These are phyloP conservation scores for Malus sylvestris DNA, from an alignment of 306 rosid species.

Conservation along the genomic window DNA sequence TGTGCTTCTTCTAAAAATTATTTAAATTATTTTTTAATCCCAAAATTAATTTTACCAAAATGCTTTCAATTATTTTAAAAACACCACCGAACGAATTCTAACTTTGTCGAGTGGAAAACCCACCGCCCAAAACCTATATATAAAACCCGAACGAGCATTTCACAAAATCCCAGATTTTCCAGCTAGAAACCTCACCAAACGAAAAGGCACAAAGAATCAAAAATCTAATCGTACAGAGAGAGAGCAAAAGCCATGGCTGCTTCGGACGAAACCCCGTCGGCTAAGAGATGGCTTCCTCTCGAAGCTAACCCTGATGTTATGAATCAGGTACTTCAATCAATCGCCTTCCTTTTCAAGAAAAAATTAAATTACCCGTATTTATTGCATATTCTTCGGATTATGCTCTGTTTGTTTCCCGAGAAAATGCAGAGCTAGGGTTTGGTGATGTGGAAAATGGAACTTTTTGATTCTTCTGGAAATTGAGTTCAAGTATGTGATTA, in stretches of 20 bases:
- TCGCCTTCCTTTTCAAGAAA: not conserved
- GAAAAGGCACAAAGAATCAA: not conserved
- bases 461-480: not conserved
- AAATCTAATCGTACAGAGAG: not conserved
- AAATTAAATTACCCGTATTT: not conserved
- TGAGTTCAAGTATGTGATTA: not conserved
- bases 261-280: slow-evolving; percentile 32
- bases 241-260: slow-evolving; percentile 41
- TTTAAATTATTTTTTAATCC: too few relatives aligned
- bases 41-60: too few relatives aligned
- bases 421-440: not conserved
- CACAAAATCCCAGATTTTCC: not conserved
- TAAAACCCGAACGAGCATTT: not conserved
- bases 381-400: not conserved
- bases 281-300: slow-evolving; percentile 97
- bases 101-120: not conserved
- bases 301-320: slow-evolving; percentile 98
- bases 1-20: accelerated
- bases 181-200: not conserved
- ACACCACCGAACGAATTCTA: accelerated
- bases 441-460: not conserved
- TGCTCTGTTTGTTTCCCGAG: slow-evolving; percentile 2
- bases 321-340: slow-evolving; percentile 54
- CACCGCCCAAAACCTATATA: slow-evolving; percentile 29
- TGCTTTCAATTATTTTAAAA: too few relatives aligned